These are phyloP conservation scores for Tuber calosporum DNA, from an alignment of 495 filamentous ascomycete genomes.

Conservation along the genomic window DNA sequence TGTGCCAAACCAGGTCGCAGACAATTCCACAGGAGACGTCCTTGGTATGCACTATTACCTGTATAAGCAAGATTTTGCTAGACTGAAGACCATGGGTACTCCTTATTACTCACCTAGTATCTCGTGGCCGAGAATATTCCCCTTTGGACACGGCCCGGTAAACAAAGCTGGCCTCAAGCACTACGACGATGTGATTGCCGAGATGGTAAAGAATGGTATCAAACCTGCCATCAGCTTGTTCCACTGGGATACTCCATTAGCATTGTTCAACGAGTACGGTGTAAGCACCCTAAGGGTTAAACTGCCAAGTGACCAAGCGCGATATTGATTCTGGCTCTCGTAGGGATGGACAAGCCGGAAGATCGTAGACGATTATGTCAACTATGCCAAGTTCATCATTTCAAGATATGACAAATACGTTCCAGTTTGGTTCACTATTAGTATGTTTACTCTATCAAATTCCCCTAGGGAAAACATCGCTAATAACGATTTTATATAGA, in stretches of 20 bases:
- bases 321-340: constrained; percentile 7
- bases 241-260: constrained; percentile 49
- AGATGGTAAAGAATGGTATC: constrained; percentile 44
- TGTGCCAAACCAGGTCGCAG: constrained; percentile 42
- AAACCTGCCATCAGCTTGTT: constrained; percentile 45
- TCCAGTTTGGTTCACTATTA: constrained; percentile 47
- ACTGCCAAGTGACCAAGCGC: constrained; percentile 19
- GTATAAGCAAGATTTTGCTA: constrained; percentile 48
- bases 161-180: constrained; percentile 45
- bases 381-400: constrained; percentile 47
- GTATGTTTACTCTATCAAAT: constrained; percentile 16
- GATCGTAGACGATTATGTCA: constrained; percentile 46
- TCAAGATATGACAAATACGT: constrained; percentile 45
- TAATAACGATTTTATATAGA: constrained; percentile 6
- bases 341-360: constrained; percentile 43
- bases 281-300: constrained; percentile 26
- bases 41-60: constrained; percentile 46
- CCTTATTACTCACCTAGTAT: constrained; percentile 45
- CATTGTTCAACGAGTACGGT: constrained; percentile 46
- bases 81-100: constrained; percentile 43
- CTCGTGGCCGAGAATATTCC: constrained; percentile 47
- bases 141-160: constrained; percentile 46
- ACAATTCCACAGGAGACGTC: constrained; percentile 46
- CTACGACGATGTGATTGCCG: constrained; percentile 47
- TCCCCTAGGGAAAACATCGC: constrained; percentile 29